phyloP scores from a whole-genome alignment of 352 stramenopile species.

The Elongisporangium anandrum region DNA sequence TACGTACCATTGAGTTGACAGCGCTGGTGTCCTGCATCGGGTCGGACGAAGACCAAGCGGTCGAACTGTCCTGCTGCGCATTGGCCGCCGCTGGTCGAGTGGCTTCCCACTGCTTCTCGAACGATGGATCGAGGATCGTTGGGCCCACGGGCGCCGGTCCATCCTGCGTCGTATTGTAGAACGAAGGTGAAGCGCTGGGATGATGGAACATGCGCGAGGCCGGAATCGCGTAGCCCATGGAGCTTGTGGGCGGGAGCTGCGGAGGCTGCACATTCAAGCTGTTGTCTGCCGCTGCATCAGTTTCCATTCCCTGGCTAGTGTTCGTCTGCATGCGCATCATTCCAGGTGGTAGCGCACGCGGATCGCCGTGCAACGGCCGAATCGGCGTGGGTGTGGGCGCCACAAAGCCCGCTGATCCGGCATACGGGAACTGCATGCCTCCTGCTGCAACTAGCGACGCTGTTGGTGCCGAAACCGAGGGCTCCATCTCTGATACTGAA shows the following conservation, averaged over 20 bases:
- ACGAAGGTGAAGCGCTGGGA: constrained; percentile 49
- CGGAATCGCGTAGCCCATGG: constrained; percentile 20
- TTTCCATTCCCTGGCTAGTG: constrained; percentile 4
- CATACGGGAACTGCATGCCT: constrained; percentile 49
- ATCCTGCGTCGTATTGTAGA: constrained; percentile 51
- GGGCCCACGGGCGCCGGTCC: constrained; percentile 22
- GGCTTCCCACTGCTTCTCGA: constrained; percentile 36
- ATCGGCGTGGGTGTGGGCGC: constrained; percentile 69
- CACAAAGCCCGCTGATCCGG: constrained; percentile 50
- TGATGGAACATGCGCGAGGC: constrained; percentile 59
- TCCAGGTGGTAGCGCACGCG: constrained; percentile 25
- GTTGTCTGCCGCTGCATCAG: constrained; percentile 1
- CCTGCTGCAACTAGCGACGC: not conserved
- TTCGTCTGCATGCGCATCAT: constrained; percentile 7
- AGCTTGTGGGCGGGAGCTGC: not conserved
- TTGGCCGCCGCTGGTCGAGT: not conserved
- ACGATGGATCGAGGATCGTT: constrained; percentile 28
- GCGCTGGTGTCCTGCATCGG: not conserved
- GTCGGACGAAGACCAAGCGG: not conserved
- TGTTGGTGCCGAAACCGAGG: not conserved
- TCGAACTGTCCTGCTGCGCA: not conserved
- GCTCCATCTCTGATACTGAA: not conserved
- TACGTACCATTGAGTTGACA: not conserved
- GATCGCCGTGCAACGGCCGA: constrained; percentile 62
- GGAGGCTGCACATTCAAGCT: not conserved